These are phyloP conservation scores for Arthrobotrys megalospora DNA, from an alignment of 2,329 filamentous ascomycete genomes.

Conservation along the genomic window DNA sequence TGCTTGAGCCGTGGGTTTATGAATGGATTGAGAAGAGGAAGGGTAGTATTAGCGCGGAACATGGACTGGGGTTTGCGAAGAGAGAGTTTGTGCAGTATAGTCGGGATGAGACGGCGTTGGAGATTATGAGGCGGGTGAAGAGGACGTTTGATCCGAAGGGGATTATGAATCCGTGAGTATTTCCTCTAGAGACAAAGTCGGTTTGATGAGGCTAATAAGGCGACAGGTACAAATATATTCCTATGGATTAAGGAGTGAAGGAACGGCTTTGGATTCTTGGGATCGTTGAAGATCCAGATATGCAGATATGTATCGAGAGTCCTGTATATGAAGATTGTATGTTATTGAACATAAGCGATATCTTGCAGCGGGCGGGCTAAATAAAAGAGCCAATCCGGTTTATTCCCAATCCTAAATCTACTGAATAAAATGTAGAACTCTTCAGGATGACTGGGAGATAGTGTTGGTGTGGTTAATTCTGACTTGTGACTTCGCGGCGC, in stretches of 20 bases:
- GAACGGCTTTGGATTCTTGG: too few species aligned
- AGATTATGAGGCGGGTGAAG: slow-evolving; percentile 96
- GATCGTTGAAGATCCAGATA: too few species aligned
- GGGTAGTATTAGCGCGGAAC: slow-evolving; percentile 96
- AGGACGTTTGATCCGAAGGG: slow-evolving; percentile 81
- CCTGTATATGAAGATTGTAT: too few species aligned
- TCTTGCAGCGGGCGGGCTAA: too few species aligned
- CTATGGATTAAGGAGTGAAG: not conserved
- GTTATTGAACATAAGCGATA: too few species aligned
- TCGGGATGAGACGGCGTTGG: slow-evolving; percentile 86
- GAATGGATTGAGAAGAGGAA: slow-evolving; percentile 92
- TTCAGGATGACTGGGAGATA: not conserved
- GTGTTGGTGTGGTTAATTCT: not conserved
- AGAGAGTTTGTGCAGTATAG: slow-evolving; percentile 96
- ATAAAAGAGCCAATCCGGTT: too few species aligned
- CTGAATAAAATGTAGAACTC: too few species aligned
- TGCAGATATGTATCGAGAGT: too few species aligned
- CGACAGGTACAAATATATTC: slow-evolving; percentile 54
- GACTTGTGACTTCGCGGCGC: not conserved
- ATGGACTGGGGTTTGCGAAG: slow-evolving; percentile 94
- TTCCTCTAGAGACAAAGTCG: not conserved
- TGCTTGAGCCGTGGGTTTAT: slow-evolving; percentile 94
- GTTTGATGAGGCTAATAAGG: slow-evolving; percentile 7
- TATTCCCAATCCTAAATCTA: too few species aligned
- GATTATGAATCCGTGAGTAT: slow-evolving; percentile 59